Conservation (phyloP, 2,329 filamentous ascomycete genomes). For the Rutstroemia sp. region DNA sequence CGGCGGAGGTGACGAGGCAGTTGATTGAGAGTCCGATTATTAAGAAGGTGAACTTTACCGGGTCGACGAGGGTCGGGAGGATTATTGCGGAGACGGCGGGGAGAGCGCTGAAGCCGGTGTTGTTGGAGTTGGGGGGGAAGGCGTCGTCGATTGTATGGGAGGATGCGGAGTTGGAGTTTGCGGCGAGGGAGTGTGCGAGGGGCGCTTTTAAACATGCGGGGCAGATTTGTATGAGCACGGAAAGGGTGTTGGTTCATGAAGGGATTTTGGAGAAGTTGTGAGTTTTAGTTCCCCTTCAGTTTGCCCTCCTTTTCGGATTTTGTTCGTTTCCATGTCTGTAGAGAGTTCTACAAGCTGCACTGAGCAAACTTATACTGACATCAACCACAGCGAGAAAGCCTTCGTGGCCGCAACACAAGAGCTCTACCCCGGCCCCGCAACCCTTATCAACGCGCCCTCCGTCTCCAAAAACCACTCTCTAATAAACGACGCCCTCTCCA, state of each 20-base stretch:
- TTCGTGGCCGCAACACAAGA: background rate
- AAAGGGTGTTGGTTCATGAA: conserved; percentile 58
- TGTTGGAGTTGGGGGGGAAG: conserved; percentile 81
- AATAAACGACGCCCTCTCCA: conserved; percentile 57
- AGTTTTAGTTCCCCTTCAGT: background rate
- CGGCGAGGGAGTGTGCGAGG: conserved; percentile 59
- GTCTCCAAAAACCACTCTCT: conserved; percentile 59
- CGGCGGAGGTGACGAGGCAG: conserved; percentile 56
- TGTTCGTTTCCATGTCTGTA: background rate
- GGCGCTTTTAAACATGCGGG: conserved; percentile 69
- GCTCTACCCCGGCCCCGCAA: background rate
- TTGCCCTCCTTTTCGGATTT: background rate
- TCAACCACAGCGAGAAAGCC: background rate
- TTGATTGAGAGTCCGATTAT: conserved; percentile 61
- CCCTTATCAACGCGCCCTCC: conserved; percentile 55
- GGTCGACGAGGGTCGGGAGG: conserved; percentile 64
- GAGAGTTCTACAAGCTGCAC: background rate
- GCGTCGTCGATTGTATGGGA: conserved; percentile 70
- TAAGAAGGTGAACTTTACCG: conserved; percentile 83
- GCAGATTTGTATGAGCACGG: conserved; percentile 82
- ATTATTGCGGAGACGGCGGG: conserved; percentile 66
- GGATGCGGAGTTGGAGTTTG: conserved; percentile 68
- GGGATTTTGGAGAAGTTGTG: conserved; percentile 41
- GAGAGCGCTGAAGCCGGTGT: conserved; percentile 67
- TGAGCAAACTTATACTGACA: background rate